Base-by-base conservation (phyloP, 257 asterid genomes). In the Capsicum baccatum region DNA sequence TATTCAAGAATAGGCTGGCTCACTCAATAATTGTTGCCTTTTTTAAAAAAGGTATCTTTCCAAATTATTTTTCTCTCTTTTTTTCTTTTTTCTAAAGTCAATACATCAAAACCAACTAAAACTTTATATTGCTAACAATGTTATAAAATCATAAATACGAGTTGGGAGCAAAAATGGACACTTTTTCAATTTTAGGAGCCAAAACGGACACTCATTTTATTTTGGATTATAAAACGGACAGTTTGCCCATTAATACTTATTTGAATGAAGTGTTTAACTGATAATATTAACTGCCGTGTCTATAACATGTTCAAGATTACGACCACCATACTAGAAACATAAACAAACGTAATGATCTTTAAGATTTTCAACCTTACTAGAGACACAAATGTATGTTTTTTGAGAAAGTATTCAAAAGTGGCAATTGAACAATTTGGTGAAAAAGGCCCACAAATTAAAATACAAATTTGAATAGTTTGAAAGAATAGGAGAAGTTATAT, bases 1-100 rank as follows among this genome's bases (percentile, higher is more conserved):
- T 52, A 50, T 74, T 12, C 58, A 52, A 63, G 6, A 76, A 54
- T 76, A 52, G 81, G 81, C 81, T 78, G 81, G 47, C 81, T 54
- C 48, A 14, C 26, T 78, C 81, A 54, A 54, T 78, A 78, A 54
- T 78, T 74, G 10, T 74, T 11, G 47, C 60, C 39, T 48, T 52
- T 50, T 50, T 6, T 52, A 39, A 39, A 39, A 39, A 54, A n/a
- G 59, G 62, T 13, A 50, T 74, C 59, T 74, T 74, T 50, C 57
- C 62, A 21, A 74, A 74, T 50, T 26, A 74, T 74, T 50, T 9
- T 21, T 21, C 62, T 74, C 42, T 47, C 9, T 47, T 13, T 3
- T n/a, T 4, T 74, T 52, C 1, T 48, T 48, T 73, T 12, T 73
- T 6, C 6, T 73, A 1, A 76, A 76, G 13, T 52, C 21, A 76